phyloP scores from a whole-genome alignment of 305 asterid genomes.

The Fraxinus xanthoxyloides region DNA sequence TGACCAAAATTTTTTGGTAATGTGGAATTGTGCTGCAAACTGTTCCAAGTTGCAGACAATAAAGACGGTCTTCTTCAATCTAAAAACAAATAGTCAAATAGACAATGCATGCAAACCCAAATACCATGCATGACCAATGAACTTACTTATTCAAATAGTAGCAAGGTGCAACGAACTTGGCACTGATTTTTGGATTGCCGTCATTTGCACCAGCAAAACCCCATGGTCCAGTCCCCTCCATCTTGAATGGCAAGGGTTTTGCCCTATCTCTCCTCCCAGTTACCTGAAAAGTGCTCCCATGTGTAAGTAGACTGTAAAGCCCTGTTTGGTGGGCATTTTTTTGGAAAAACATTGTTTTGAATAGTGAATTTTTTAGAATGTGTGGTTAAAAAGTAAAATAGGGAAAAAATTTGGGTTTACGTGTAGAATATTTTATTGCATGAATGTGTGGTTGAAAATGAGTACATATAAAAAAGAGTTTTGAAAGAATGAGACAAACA shows the following conservation, averaged over 20 bases:
- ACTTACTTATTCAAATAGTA: slow-evolving; percentile 82
- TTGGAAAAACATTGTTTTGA: no score
- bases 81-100: neutral
- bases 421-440: no score
- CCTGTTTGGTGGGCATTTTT: no score
- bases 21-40: neutral
- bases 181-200: slow-evolving; percentile 75
- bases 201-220: slow-evolving; percentile 89
- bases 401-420: no score
- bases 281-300: slow-evolving; percentile 45
- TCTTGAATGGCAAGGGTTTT: slow-evolving; percentile 86
- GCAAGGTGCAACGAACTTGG: slow-evolving; percentile 90
- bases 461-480: no score
- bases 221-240: slow-evolving; percentile 84
- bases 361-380: no score
- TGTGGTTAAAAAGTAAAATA: no score
- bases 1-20: neutral
- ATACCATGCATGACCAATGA: slow-evolving; percentile 5
- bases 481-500: no score
- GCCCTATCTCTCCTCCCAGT: slow-evolving; percentile 98
- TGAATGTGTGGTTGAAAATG: no score
- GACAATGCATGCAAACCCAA: neutral
- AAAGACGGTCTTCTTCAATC: neutral
- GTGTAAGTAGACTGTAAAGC: neutral
- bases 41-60: neutral